Conservation (phyloP, 2,329 filamentous ascomycete species). For the Calonectria pteridis region DNA sequence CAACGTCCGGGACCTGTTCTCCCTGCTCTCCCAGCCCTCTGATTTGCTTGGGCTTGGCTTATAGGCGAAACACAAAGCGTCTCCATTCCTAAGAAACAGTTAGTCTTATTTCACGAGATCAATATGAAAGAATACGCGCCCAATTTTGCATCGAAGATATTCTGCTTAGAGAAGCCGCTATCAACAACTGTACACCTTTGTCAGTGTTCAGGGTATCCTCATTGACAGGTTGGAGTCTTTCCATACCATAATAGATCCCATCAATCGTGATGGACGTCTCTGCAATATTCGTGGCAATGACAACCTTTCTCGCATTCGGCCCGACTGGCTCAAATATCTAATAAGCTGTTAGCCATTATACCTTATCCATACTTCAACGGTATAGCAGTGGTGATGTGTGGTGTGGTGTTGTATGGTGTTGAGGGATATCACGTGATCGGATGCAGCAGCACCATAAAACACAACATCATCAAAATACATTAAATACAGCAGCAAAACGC, state of each 20-base stretch:
- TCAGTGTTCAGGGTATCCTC: neutral
- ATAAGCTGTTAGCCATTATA: neutral
- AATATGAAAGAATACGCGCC: conserved; percentile 57
- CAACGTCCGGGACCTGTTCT: conserved; percentile 96
- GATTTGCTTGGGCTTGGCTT: conserved; percentile 95
- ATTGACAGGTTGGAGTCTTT: neutral
- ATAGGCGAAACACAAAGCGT: conserved; percentile 95
- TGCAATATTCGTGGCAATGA: conserved; percentile 98
- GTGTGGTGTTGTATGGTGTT: neutral
- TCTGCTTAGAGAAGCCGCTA: conserved; percentile 97
- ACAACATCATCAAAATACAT: neutral
- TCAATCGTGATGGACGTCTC: conserved; percentile 99
- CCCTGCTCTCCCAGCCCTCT: conserved; percentile 91
- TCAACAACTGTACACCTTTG: conserved; percentile 94
- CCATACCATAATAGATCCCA: conserved; percentile 47
- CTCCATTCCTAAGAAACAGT: conserved; percentile 73
- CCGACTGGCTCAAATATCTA: conserved; percentile 91
- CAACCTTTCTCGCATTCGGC: conserved; percentile 91
- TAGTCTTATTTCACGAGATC: too few relatives aligned
- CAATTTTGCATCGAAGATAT: conserved; percentile 95
- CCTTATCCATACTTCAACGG: neutral
- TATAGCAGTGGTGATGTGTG: neutral
- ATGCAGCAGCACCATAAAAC: neutral
- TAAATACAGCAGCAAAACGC: neutral
- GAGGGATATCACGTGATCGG: neutral